Conservation (phyloP, 352 stramenopile species). For the Plasmopara halstedii region DNA sequence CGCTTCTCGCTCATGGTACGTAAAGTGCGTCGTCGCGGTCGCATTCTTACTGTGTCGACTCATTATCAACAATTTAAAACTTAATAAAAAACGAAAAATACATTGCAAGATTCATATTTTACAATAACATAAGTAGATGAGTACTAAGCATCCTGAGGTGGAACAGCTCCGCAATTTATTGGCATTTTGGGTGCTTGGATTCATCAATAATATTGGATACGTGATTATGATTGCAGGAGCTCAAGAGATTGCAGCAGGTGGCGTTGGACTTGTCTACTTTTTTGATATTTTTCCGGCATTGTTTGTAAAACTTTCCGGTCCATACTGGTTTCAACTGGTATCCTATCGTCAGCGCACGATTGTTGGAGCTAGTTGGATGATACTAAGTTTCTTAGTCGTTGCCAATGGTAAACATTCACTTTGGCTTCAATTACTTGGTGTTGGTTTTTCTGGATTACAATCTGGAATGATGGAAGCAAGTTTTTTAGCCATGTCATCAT, state of each 20-base stretch:
- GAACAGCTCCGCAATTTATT: constrained; percentile 54
- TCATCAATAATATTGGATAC: constrained; percentile 92
- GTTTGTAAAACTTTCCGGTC: constrained; percentile 82
- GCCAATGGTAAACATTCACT: constrained; percentile 47
- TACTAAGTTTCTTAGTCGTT: constrained; percentile 72
- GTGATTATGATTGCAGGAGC: constrained; percentile 93
- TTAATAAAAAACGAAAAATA: no score
- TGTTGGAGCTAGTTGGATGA: constrained; percentile 70
- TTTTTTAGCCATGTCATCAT: constrained; percentile 81
- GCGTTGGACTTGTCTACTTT: constrained; percentile 89
- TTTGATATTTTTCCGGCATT: constrained; percentile 88
- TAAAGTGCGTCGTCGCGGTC: constrained; percentile 82
- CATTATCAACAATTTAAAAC: no score
- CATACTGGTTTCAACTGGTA: constrained; percentile 93
- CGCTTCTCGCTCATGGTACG: constrained; percentile 71
- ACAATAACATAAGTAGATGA: no score
- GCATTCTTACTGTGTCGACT: constrained; percentile 86
- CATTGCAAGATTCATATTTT: no score
- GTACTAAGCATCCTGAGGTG: background rate
- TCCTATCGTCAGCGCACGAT: constrained; percentile 80
- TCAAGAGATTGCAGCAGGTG: constrained; percentile 87
- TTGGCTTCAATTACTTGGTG: constrained; percentile 77
- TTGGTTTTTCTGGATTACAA: constrained; percentile 81
- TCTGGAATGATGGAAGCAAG: constrained; percentile 86
- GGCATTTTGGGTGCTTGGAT: constrained; percentile 89